These are phyloP conservation scores for Westerdykella ornata DNA, from an alignment of 2,329 filamentous ascomycete species.

Conservation along the genomic window DNA sequence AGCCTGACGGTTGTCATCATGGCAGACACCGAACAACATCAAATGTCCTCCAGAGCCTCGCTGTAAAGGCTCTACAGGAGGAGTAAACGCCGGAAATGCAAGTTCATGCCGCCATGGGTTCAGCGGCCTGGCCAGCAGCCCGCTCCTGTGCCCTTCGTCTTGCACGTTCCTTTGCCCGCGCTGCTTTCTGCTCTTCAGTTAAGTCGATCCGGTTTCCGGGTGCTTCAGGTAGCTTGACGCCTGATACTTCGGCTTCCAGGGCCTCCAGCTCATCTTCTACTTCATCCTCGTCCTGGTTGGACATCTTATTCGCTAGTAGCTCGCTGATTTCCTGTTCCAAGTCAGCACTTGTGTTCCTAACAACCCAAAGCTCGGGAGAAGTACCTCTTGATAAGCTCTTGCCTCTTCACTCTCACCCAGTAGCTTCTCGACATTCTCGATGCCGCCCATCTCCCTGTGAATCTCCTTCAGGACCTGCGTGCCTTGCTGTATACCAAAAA, in stretches of 20 bases:
- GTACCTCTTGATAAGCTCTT: slow-evolving; percentile 79
- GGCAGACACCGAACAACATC: neutral
- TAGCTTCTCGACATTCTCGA: slow-evolving; percentile 90
- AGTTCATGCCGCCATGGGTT: slow-evolving; percentile 35
- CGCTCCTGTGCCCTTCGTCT: slow-evolving; percentile 28
- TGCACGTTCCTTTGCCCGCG: slow-evolving; percentile 29
- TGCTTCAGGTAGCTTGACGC: slow-evolving; percentile 37
- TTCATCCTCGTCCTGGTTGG: slow-evolving; percentile 93
- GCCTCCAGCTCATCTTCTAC: slow-evolving; percentile 91
- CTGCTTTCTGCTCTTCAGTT: slow-evolving; percentile 23
- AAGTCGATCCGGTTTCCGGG: slow-evolving; percentile 30
- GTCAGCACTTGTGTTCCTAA: neutral
- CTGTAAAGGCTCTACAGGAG: slow-evolving; percentile 23
- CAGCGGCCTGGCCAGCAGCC: slow-evolving; percentile 25
- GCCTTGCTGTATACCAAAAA: slow-evolving; percentile 88
- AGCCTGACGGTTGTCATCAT: neutral
- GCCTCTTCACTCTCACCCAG: slow-evolving; percentile 90
- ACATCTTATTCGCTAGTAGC: slow-evolving; percentile 80
- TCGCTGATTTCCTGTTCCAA: slow-evolving; percentile 78
- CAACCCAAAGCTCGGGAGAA: slow-evolving; percentile 18
- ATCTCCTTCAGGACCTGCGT: slow-evolving; percentile 86
- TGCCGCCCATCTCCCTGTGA: slow-evolving; percentile 88
- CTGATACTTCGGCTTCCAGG: slow-evolving; percentile 59
- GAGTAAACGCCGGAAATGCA: neutral
- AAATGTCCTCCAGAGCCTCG: slow-evolving; percentile 25